Base-by-base conservation (phyloP, 768 basidiomycete species). In the Goffeauzyma gilvescens region DNA sequence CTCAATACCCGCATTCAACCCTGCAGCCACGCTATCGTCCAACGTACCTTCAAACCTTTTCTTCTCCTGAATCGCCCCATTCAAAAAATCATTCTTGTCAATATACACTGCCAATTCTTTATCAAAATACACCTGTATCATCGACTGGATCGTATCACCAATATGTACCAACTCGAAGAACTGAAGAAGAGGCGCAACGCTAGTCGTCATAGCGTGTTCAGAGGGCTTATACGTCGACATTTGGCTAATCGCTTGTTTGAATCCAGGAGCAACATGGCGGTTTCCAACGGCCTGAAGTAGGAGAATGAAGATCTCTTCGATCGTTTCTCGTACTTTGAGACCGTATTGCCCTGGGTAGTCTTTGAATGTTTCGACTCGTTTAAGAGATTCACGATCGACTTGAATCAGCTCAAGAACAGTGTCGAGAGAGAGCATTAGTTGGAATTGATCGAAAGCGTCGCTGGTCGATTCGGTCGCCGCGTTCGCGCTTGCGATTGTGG, bases 61-160 rank as follows among this genome's bases (percentile, higher is more conserved):
- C 73, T 96, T 96, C 64, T 96, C 89, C 22, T 93, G 71, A 26
- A 95, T 82, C 4, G 89, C 87, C 1, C 71, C 72, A 57, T 93
- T 96, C 47, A 96, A 59, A 59, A 95, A 95, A 63, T 96, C 90
- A 0, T 79, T 86, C 52, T 75, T 74, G 63, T 95, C 87, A 25
- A 98, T 89, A 55, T 89, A 81, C 1, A 40, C 71, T 0, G 80
- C 76, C 65, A 96, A 67, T 54, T 93, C 90, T 56, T 89, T 89
- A 58, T 96, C 93, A 57, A 90, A 98, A 62, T 89, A 98, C 2
- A 95, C 93, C 53, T 98, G 87, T 5, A 93, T 76, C 76, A 96
- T 95, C 14, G 79, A 84, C 64, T 90, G 85, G 32, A 96, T 95
- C 13, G 84, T 98, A 58, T 98, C 90, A 1, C 87, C 93, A 13